Evolutionary conservation across 148 eudicot genomes (phyloP), one percentile per base, ranked within the genome.

Genomic region (Arctostaphylos glauca): DNA sequence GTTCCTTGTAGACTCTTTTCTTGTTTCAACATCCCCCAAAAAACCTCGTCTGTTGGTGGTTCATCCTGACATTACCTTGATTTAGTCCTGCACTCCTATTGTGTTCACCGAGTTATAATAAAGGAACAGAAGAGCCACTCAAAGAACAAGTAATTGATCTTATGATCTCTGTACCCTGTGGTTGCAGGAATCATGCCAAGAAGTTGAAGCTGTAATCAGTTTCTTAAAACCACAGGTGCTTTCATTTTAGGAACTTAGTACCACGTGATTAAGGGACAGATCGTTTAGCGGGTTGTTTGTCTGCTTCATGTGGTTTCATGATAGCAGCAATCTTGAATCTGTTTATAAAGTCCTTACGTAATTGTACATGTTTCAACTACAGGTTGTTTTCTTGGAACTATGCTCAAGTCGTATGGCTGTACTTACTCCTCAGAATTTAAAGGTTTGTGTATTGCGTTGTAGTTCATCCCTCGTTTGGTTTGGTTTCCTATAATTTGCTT

Each of bases 331-430:
- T 80, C 54, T 64, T 47, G 21, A 46, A 19, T 59, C 9, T 15
- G n/a, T 54, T 43, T 58, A 3, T 70, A 16, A 43, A 44, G 43
- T 16, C 25, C n/a, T 18, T 60, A 23, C 44, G 13, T 50, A 74
- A 64, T 6, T 87, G 16, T 74, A 23, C 52, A 70, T 18, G 9
- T 60, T 9, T 83, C 74, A 58, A 53, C 44, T 79, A 18, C 88
- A 96, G 99, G 98, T 90, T 84, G 99, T 96, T 46, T 96, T 92
- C 86, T 89, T 96, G 91, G 99, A 96, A 89, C 84, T 96, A 74
- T 94, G 98, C 84, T 81, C 99, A 74, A 90, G 94, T 82, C 97
- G 99, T 60, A 92, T 94, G 84, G 82, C 93, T 80, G 81, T 93
- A 77, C 98, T 96, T 78, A 88, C 91, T 71, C 94, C 91, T 79